These are phyloP conservation scores for Vanderwaltozyma tropicalis DNA, from an alignment of 805 yeast species.

Conservation along the genomic window DNA sequence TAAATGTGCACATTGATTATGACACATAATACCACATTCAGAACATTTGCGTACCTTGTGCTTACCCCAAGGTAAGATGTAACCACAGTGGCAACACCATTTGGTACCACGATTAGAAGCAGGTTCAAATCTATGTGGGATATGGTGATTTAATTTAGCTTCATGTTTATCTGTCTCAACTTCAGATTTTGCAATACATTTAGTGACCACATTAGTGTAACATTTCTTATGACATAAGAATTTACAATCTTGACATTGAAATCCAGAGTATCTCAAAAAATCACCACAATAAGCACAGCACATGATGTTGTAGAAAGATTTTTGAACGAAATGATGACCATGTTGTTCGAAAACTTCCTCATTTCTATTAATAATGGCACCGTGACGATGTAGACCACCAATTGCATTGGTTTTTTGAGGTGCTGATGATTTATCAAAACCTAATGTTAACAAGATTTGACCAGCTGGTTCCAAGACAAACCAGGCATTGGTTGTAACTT, in stretches of 20 bases:
- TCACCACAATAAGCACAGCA: constrained; percentile 97
- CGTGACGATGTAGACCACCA: constrained; percentile 84
- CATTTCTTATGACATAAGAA: constrained; percentile 75
- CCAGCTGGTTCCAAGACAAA: constrained; percentile 91
- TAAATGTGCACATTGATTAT: constrained; percentile 80
- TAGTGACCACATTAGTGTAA: constrained; percentile 69
- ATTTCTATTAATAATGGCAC: constrained; percentile 92
- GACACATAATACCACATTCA: constrained; percentile 93
- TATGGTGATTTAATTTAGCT: constrained; percentile 82
- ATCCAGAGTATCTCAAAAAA: constrained; percentile 78
- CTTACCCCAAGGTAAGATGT: constrained; percentile 87
- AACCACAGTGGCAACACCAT: constrained; percentile 99
- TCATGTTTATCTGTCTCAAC: constrained; percentile 62
- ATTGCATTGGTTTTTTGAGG: constrained; percentile 37
- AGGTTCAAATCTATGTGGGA: constrained; percentile 95
- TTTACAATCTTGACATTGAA: constrained; percentile 76
- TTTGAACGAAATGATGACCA: constrained; percentile 95
- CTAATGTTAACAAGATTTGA: constrained; percentile 65
- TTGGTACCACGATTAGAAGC: constrained; percentile 87
- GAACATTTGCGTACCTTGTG: constrained; percentile 87
- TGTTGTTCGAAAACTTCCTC: constrained; percentile 84
- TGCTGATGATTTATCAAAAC: constrained; percentile 61
- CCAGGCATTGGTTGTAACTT: constrained; percentile 49
- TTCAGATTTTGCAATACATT: constrained; percentile 70
- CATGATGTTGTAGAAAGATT: constrained; percentile 92